Evolutionary conservation across 257 asterid genomes (phyloP).

Genomic region (Solanum infundibuliforme): DNA sequence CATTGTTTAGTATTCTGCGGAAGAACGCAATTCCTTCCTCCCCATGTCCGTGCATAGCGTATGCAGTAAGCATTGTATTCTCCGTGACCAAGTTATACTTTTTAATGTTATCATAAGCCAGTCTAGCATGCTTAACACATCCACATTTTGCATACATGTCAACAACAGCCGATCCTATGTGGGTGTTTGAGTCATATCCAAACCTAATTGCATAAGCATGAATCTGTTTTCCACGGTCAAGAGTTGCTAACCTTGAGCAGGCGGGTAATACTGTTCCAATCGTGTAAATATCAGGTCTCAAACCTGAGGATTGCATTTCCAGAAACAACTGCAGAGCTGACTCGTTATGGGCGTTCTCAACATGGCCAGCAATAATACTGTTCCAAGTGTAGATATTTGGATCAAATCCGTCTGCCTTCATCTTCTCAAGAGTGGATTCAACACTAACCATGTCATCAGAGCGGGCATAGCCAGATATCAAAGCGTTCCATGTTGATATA

Average conservation of each 20-base stretch:
- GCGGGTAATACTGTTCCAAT: constrained; percentile 49
- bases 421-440: constrained; percentile 22
- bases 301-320: constrained; percentile 44
- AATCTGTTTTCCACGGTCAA: constrained; percentile 51
- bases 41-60: constrained; percentile 69
- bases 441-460: constrained; percentile 22
- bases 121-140: constrained; percentile 30
- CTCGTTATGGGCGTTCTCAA: constrained; percentile 49
- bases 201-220: constrained; percentile 52
- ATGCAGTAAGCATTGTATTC: constrained; percentile 73
- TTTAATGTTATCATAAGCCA: constrained; percentile 20
- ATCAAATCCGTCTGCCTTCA: constrained; percentile 59
- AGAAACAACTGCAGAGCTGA: constrained; percentile 40
- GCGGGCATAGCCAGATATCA: constrained; percentile 55
- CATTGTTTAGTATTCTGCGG: constrained; percentile 27
- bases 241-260: constrained; percentile 53
- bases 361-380: constrained; percentile 54
- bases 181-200: constrained; percentile 45
- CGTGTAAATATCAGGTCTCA: constrained; percentile 59
- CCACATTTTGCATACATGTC: constrained; percentile 90
- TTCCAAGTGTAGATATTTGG: constrained; percentile 68
- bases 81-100: constrained; percentile 41
- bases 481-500: constrained; percentile 53
- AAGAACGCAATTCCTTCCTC: constrained; percentile 57
- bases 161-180: constrained; percentile 47